Conservation (phyloP, 768 basidiomycete species). For the Suillus spraguei region DNA sequence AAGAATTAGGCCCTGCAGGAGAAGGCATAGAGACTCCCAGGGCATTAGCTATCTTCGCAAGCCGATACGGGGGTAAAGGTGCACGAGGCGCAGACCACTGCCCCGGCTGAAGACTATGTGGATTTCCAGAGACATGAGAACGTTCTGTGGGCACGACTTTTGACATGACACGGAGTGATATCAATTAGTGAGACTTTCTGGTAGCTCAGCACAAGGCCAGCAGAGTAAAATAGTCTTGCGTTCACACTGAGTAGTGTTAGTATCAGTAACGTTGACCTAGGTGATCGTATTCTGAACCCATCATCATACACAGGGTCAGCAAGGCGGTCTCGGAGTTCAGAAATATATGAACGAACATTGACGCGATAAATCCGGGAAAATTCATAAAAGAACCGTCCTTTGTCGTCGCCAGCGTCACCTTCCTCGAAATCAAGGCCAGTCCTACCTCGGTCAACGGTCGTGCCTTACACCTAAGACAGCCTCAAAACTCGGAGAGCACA, state of each 20-base stretch:
- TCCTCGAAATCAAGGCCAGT: background rate
- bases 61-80: constrained; percentile 73
- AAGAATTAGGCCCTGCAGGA: constrained; percentile 45
- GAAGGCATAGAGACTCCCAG: constrained; percentile 79
- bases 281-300: background rate
- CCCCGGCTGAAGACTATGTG: constrained; percentile 19
- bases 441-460: background rate
- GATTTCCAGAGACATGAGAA: constrained; percentile 16
- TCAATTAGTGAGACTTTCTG: background rate
- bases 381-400: background rate
- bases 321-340: background rate
- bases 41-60: constrained; percentile 84
- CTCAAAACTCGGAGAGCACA: background rate
- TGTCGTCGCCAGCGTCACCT: background rate
- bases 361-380: background rate
- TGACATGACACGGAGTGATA: constrained; percentile 3
- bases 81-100: constrained; percentile 67
- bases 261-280: constrained; percentile 2
- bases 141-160: constrained; percentile 20
- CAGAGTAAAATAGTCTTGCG: background rate
- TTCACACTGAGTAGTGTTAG: background rate
- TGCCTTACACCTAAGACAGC: background rate
- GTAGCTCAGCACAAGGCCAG: background rate
- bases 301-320: constrained; percentile 2
- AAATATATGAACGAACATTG: constrained; percentile 9